Percentiles rank a stretch among this genome's conserved stretches.
Evolutionary conservation across 495 filamentous ascomycete genomes (phyloP).

Genomic region (Letharia lupina): DNA sequence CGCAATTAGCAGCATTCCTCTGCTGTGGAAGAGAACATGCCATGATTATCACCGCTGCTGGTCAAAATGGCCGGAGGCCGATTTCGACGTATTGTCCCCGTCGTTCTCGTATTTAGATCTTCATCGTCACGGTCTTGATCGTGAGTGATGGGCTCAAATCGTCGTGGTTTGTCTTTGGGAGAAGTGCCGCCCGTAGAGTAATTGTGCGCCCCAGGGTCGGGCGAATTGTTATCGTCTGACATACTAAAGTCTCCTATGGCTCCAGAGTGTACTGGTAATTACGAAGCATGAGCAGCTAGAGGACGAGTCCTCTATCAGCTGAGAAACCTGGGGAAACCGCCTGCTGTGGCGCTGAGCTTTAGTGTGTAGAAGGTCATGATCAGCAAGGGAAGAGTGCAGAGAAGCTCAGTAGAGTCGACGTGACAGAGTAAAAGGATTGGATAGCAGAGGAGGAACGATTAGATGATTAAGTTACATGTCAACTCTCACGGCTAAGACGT

Average conservation of each 20-base stretch:
- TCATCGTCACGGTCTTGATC: conserved; percentile 7
- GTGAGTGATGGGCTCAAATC: conserved; percentile 28
- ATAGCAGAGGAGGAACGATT: neutral
- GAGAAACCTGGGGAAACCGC: neutral
- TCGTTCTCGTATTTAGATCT: conserved; percentile 9
- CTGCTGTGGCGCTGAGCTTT: neutral
- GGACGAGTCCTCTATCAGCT: neutral
- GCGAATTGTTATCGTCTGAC: conserved; percentile 17
- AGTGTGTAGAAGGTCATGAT: neutral
- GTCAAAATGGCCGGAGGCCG: conserved; percentile 24
- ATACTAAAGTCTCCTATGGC: conserved; percentile 9
- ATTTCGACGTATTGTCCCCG: conserved; percentile 23
- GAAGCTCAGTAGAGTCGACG: neutral
- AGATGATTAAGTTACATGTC: neutral
- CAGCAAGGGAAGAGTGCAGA: neutral
- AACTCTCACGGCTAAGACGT: neutral
- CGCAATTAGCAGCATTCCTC: conserved; percentile 2
- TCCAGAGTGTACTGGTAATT: neutral
- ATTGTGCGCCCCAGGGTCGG: conserved; percentile 9
- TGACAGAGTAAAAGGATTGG: neutral
- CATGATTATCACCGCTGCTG: conserved; percentile 14
- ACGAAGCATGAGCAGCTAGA: conserved; percentile 2
- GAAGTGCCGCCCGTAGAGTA: conserved; percentile 25
- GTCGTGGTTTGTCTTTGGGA: conserved; percentile 27
- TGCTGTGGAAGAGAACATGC: conserved; percentile 10